Conservation (phyloP, 345 rosid genomes). For the Geranium rotundifolium region DNA sequence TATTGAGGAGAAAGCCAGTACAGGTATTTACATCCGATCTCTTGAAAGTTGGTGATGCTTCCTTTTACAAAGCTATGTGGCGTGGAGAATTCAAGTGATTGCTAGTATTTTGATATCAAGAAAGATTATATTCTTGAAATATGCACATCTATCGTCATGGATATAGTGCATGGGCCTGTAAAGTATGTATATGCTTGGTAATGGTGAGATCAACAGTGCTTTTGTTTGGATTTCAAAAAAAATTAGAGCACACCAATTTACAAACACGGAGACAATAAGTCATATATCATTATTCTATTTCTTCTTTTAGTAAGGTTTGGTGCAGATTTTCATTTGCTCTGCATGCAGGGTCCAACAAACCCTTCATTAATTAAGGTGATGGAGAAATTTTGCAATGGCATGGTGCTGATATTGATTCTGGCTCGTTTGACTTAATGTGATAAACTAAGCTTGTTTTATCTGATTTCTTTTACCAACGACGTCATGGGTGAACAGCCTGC, state of each 20-base stretch:
- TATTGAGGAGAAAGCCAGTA: slow-evolving; percentile 87
- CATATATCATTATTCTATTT: no score
- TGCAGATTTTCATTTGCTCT: background rate
- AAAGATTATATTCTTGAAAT: background rate
- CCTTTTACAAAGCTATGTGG: background rate
- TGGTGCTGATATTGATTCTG: background rate
- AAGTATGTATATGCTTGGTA: background rate
- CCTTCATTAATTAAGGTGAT: background rate
- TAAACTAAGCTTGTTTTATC: background rate
- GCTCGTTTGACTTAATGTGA: background rate
- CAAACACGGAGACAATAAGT: no score
- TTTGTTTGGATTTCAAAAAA: background rate
- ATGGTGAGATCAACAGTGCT: background rate
- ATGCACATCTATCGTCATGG: background rate
- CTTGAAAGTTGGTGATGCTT: background rate
- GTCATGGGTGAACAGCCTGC: background rate
- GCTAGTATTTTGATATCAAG: background rate
- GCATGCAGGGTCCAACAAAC: background rate
- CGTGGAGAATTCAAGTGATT: slow-evolving; percentile 8
- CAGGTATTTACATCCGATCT: slow-evolving; percentile 36
- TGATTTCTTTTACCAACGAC: background rate
- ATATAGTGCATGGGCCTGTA: background rate
- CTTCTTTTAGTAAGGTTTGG: background rate
- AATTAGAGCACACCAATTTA: no score
- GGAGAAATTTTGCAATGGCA: background rate